Evolutionary conservation across 331 rosid genomes (phyloP).

Genomic region (Rhamnella rubrinervis): DNA sequence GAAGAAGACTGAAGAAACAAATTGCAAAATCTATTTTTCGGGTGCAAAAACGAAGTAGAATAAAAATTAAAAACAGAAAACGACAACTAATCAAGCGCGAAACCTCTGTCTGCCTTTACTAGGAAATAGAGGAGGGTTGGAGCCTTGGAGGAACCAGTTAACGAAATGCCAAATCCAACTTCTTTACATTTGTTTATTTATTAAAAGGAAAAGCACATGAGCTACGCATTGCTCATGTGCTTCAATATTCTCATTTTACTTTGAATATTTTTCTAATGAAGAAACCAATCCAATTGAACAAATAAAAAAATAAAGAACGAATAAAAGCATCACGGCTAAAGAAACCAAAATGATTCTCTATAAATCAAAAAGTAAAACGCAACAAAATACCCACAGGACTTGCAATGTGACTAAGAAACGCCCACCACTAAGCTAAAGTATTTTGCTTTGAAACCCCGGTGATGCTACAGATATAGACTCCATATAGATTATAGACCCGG

Average conservation of each 20-base stretch:
- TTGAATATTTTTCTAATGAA: too few species aligned
- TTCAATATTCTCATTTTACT: not conserved
- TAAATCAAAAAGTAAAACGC: constrained; percentile 3
- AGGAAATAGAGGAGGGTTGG: not conserved
- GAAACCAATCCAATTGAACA: too few species aligned
- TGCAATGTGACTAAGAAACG: not conserved
- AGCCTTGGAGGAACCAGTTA: not conserved
- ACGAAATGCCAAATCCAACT: not conserved
- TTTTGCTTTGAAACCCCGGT: not conserved
- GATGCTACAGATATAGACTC: not conserved
- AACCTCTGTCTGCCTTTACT: not conserved
- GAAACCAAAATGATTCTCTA: constrained; percentile 9
- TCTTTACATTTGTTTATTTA: not conserved
- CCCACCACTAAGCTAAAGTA: constrained; percentile 21
- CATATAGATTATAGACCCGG: not conserved
- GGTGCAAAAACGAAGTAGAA: too few species aligned
- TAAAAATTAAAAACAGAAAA: too few species aligned
- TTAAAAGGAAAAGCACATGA: not conserved
- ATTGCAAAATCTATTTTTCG: not conserved
- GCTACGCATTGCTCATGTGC: not conserved
- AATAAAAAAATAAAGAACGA: too few species aligned
- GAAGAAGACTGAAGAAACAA: not conserved
- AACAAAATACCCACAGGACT: not conserved
- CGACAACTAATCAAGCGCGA: not conserved
- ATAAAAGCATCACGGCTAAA: too few species aligned